Conservation (phyloP, 1,284 basidiomycete genomes). For the Somion occarium region DNA sequence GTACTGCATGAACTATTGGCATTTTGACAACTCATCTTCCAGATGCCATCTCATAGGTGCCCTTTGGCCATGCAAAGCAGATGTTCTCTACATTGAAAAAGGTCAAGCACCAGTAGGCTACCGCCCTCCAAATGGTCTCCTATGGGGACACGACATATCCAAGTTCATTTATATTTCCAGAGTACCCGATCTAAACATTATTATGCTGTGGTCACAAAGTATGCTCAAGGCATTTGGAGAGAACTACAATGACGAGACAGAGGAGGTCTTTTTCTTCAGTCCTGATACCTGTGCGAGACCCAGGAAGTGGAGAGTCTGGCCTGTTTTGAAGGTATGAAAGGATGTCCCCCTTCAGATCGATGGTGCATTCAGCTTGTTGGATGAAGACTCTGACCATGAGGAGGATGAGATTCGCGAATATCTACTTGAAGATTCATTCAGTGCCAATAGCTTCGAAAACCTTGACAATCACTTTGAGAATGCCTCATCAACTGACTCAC, state of each 20-base stretch:
- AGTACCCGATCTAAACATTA: slow-evolving; percentile 15
- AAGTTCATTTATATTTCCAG: slow-evolving; percentile 28
- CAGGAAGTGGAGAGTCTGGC: slow-evolving; percentile 18
- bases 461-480: too few relatives aligned
- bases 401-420: too few relatives aligned
- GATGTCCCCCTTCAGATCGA: not conserved
- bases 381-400: slow-evolving; percentile 13
- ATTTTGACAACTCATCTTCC: too few relatives aligned
- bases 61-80: too few relatives aligned
- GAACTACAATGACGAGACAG: slow-evolving; percentile 17
- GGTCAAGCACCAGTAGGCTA: slow-evolving; percentile 5
- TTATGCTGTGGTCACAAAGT: slow-evolving; percentile 29
- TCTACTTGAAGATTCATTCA: too few relatives aligned
- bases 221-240: slow-evolving; percentile 30
- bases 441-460: too few relatives aligned
- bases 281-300: slow-evolving; percentile 18
- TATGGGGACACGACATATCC: slow-evolving; percentile 28
- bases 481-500: too few relatives aligned
- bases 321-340: slow-evolving; percentile 19
- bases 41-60: too few relatives aligned
- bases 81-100: too few relatives aligned
- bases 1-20: too few relatives aligned
- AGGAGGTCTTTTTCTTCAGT: slow-evolving; percentile 13
- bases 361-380: not conserved
- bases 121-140: slow-evolving; percentile 22